Conservation (phyloP, 495 filamentous ascomycete species). For the Astrothelium subdiscretum region DNA sequence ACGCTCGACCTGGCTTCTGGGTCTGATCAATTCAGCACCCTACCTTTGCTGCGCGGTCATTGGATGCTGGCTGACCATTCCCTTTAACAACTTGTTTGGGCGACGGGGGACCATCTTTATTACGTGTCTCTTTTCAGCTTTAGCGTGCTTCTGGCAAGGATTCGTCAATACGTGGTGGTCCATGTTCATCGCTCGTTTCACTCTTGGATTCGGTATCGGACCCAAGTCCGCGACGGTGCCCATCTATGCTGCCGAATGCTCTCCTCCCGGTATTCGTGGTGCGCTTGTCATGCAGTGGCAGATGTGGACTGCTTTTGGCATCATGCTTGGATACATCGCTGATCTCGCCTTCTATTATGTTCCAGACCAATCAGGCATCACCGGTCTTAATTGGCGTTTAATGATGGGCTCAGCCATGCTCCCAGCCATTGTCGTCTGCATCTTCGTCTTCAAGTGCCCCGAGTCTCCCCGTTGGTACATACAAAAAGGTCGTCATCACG, state of each 20-base stretch:
- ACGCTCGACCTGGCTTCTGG: slow-evolving; percentile 49
- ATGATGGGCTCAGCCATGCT: slow-evolving; percentile 76
- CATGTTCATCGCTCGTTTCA: slow-evolving; percentile 46
- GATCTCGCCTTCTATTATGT: slow-evolving; percentile 54
- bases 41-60: slow-evolving; percentile 68
- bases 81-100: slow-evolving; percentile 67
- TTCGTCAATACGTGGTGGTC: slow-evolving; percentile 40
- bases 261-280: slow-evolving; percentile 36
- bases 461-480: slow-evolving; percentile 75
- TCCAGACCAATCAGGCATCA: slow-evolving; percentile 47
- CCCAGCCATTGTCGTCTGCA: slow-evolving; percentile 58
- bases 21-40: slow-evolving; percentile 51
- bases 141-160: slow-evolving; percentile 57
- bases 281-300: slow-evolving; percentile 82
- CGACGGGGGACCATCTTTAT: slow-evolving; percentile 78
- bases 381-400: slow-evolving; percentile 65
- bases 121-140: slow-evolving; percentile 51
- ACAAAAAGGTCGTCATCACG: slow-evolving; percentile 49
- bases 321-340: slow-evolving; percentile 45
- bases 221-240: slow-evolving; percentile 48
- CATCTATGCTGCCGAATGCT: slow-evolving; percentile 46
- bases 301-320: slow-evolving; percentile 71
- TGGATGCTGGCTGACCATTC: slow-evolving; percentile 75
- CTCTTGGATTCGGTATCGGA: slow-evolving; percentile 51
- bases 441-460: slow-evolving; percentile 60